Base-by-base conservation (phyloP, 192 early-diverging fungal species). In the Gorgonomyces haynaldii region DNA sequence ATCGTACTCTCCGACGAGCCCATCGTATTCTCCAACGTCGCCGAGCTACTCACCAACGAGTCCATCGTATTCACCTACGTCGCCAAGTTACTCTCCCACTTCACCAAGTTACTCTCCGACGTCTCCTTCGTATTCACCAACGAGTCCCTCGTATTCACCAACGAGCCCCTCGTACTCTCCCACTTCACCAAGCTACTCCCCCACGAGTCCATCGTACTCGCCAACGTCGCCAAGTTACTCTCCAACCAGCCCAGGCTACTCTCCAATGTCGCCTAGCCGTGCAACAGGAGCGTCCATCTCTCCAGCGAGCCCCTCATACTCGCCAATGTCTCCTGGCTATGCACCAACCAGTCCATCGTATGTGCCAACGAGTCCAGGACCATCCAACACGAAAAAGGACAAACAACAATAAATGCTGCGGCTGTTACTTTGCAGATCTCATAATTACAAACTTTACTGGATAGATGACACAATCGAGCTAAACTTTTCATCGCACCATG, bases 11-110 rank as follows among this genome's bases (percentile, higher is more conserved):
- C 74, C 74, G 27, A 73, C 74, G 2, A 50, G 50, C 25, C 74
- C 74, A 16, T 37, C 40, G 5, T 76, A 76, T 48, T 56, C 56
- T 5, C 88, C 89, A 20, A 83, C 86, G 1, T 72, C 63, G 3
- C 87, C 87, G 9, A 70, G 65, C 2, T 93, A 93, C 57, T 75
- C 69, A 21, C 85, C 85, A 13, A 84, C 84, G 2, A 70, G 70
- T 19, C 84, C 85, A 23, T 67, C 59, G 13, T 86, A 88, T 60
- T 61, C 60, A 1, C 85, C 87, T 4, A 88, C 84, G 1, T 74
- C 70, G 1, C 83, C 84, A 9, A 61, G 50, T n/a, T 87, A 87
- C 56, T 73, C 70, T 8, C 86, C 85, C 4, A 84, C 84, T 1
- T 66, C 60, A 7, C 87, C 87, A 8, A 56, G 52, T 9, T 85